Base-by-base conservation (phyloP, 2,329 filamentous ascomycete species). In the Verticillium nonalfalfae region DNA sequence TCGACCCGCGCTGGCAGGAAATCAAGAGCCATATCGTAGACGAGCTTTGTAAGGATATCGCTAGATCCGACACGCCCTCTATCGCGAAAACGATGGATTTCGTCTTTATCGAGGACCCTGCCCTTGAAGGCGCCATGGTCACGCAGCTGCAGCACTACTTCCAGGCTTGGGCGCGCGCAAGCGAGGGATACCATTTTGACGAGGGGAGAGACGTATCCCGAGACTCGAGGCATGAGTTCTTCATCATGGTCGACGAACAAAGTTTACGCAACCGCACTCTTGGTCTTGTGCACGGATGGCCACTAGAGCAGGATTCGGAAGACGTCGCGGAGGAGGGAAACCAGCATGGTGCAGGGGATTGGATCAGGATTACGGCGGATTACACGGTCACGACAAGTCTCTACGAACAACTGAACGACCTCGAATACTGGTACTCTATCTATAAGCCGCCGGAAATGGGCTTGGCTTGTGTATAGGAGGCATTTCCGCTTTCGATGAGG, bases 121-220 rank as follows among this genome's bases (percentile, higher is more conserved):
- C 56, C n/a, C 63, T 66, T 54, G 65, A 66, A 31, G 63, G 65
- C 52, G 63, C 59, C 57, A 64, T 62, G 56, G 54, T 58, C 18
- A 59, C 61, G 15, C 59, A 65, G 34, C 59, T 66, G 21, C 50
- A 57, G 57, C 60, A 56, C 13, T 55, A 61, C n/a, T 66, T 66
- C 40, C 58, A 57, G 59, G 52, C 54, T 14, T 66, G 58, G 59
- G 62, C 56, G 58, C 15, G 58, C 21, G n/a, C 52, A 3, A 39
- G 38, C n/a, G n/a, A 31, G 14, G 10, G 21, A 9, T n/a, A 13
- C 34, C 14, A n/a, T 38, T 38, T 36, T 15, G 50, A 18, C 7
- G 31, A 52, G 14, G n/a, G n/a, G 18, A 11, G 18, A 11, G 6
- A 39, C 21, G 26, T 36, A 31, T 34, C 33, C n/a, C 58, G 61